phyloP scores from a whole-genome alignment of 164 flowering plant genomes.

The Santalum album region DNA sequence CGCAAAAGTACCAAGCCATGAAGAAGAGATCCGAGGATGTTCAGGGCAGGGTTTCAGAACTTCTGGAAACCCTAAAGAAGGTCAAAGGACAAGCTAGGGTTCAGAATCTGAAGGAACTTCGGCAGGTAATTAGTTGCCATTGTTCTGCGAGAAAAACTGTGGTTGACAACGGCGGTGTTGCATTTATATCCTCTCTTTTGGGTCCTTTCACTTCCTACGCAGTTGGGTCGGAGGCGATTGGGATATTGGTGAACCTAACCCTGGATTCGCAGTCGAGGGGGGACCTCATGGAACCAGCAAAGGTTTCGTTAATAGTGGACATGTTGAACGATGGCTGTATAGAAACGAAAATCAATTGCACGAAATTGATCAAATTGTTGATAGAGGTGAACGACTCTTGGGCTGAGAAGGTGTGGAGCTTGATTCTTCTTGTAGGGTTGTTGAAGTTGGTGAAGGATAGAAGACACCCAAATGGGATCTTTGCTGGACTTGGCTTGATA shows the following conservation, averaged over 20 bases:
- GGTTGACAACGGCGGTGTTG: slow-evolving; percentile 60
- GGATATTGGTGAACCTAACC: slow-evolving; percentile 57
- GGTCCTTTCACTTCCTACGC: slow-evolving; percentile 87
- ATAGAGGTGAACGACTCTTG: slow-evolving; percentile 57
- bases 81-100: slow-evolving; percentile 80
- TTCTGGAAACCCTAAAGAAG: slow-evolving; percentile 57
- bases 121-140: slow-evolving; percentile 42
- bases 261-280: slow-evolving; percentile 57
- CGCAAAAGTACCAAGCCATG: slow-evolving; percentile 55
- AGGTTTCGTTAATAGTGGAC: slow-evolving; percentile 70
- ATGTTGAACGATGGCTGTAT: slow-evolving; percentile 80
- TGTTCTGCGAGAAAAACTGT: slow-evolving; percentile 55
- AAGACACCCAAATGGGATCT: slow-evolving; percentile 47
- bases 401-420: slow-evolving; percentile 57
- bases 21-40: slow-evolving; percentile 81
- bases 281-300: slow-evolving; percentile 65
- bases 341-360: slow-evolving; percentile 75
- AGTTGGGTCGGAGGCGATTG: slow-evolving; percentile 77
- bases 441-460: slow-evolving; percentile 72
- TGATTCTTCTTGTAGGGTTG: slow-evolving; percentile 73
- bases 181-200: slow-evolving; percentile 45
- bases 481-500: slow-evolving; percentile 58
- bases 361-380: slow-evolving; percentile 48
- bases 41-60: slow-evolving; percentile 67
- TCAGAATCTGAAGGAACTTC: slow-evolving; percentile 67